Evolutionary conservation across 2,329 filamentous ascomycete species (phyloP).

Genomic region (Ascochyta fabae): DNA sequence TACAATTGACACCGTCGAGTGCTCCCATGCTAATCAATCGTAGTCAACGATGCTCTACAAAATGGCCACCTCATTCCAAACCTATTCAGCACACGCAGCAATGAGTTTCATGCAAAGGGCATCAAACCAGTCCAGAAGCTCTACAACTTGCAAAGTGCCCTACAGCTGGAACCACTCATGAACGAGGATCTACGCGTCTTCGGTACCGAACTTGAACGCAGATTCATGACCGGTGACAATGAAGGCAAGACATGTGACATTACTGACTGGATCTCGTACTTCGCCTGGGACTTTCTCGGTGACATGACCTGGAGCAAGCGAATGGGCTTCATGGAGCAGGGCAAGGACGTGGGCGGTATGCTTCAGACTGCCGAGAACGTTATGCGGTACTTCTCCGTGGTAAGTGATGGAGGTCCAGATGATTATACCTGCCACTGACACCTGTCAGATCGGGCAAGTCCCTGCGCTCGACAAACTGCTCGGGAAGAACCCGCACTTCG

Average conservation of each 20-base stretch:
- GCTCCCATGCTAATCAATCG: not conserved
- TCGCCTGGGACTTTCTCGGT: conserved; percentile 45
- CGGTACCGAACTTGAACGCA: conserved; percentile 32
- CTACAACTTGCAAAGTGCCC: conserved; percentile 33
- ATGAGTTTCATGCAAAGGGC: conserved; percentile 34
- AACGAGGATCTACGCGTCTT: conserved; percentile 31
- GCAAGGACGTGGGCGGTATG: conserved; percentile 47
- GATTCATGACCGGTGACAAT: conserved; percentile 35
- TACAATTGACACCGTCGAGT: not conserved
- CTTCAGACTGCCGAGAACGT: conserved; percentile 47
- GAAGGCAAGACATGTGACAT: conserved; percentile 39
- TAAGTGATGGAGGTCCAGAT: conserved; percentile 12
- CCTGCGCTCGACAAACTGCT: conserved; percentile 37
- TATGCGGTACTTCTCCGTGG: conserved; percentile 36
- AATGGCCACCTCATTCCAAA: conserved; percentile 39
- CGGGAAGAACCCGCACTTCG: conserved; percentile 29
- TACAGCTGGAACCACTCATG: conserved; percentile 38
- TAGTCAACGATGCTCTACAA: conserved; percentile 43
- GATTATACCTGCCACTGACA: not conserved
- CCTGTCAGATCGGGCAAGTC: conserved; percentile 35
- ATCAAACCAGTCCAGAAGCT: conserved; percentile 42
- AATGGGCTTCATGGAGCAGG: conserved; percentile 53
- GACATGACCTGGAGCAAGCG: conserved; percentile 51
- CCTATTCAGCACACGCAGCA: conserved; percentile 42
- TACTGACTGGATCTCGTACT: conserved; percentile 42